Conservation (phyloP, 148 eudicot genomes). For the Rhododendron ferrugineum region DNA sequence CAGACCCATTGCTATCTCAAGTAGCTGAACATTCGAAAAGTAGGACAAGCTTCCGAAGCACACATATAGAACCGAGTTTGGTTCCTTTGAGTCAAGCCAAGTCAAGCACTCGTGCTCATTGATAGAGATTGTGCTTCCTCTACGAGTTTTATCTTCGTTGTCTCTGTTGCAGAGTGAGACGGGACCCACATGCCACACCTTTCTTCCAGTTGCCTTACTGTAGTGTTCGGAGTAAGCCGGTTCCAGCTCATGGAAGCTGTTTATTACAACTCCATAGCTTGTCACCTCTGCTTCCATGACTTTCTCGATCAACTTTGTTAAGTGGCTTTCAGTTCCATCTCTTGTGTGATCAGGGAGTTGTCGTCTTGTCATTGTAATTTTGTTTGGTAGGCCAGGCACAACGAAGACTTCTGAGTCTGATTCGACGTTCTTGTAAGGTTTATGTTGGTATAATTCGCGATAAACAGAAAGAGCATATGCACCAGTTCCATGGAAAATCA, state of each 20-base stretch:
- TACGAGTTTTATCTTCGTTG: slow-evolving; percentile 11
- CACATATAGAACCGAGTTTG: slow-evolving; percentile 22
- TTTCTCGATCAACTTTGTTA: background rate
- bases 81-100: slow-evolving; percentile 16
- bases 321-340: background rate
- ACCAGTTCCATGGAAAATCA: slow-evolving; percentile 6
- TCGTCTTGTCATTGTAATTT: slow-evolving; percentile 4
- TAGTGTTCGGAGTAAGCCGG: slow-evolving; percentile 17
- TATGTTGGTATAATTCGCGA: background rate
- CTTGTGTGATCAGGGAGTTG: background rate
- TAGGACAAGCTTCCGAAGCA: slow-evolving; percentile 19
- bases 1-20: slow-evolving; percentile 18
- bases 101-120: slow-evolving; percentile 12
- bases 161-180: slow-evolving; percentile 15
- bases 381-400: slow-evolving; percentile 13
- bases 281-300: background rate
- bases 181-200: slow-evolving; percentile 16
- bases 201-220: slow-evolving; percentile 1
- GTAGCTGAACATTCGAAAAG: slow-evolving; percentile 13
- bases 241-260: slow-evolving; percentile 21
- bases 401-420: slow-evolving; percentile 3
- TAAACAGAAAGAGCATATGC: slow-evolving; percentile 7
- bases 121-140: slow-evolving; percentile 5
- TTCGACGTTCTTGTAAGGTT: slow-evolving; percentile 2
- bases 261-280: slow-evolving; percentile 11